These are phyloP conservation scores for Sarocladium kiliense DNA, from an alignment of 2,329 filamentous ascomycete species.

Conservation along the genomic window DNA sequence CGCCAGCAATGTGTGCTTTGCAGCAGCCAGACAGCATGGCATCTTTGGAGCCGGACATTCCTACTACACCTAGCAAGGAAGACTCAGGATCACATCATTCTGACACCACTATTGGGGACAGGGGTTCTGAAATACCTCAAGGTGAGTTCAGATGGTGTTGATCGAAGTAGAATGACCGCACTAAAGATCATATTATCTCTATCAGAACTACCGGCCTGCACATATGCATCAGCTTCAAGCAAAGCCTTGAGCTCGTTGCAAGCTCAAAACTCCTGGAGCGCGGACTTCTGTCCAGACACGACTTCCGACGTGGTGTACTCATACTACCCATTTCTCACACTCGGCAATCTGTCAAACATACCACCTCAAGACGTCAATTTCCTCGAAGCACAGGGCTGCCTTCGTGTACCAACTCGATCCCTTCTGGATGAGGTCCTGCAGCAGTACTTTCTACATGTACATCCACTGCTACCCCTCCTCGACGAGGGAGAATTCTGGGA, in stretches of 20 bases:
- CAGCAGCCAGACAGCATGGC: too few relatives aligned
- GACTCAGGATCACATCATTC: too few relatives aligned
- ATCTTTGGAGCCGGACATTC: too few relatives aligned
- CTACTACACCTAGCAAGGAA: too few relatives aligned
- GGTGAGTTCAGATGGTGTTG: too few relatives aligned
- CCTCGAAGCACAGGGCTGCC: conserved; percentile 38
- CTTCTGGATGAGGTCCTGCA: conserved; percentile 41
- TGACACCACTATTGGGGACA: too few relatives aligned
- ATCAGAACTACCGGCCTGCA: too few relatives aligned
- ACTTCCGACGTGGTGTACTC: conserved; percentile 32
- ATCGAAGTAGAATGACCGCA: too few relatives aligned
- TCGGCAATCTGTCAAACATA: conserved; percentile 27
- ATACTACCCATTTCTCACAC: conserved; percentile 36
- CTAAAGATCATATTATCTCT: too few relatives aligned
- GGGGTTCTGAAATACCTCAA: too few relatives aligned
- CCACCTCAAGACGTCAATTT: conserved; percentile 41
- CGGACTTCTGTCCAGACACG: background rate
- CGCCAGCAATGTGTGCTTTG: background rate
- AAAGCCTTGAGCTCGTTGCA: too few relatives aligned
- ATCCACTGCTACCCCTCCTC: conserved; percentile 37
- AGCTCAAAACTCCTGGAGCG: background rate
- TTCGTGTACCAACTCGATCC: conserved; percentile 34
- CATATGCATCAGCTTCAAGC: too few relatives aligned
- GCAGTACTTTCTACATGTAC: conserved; percentile 41
- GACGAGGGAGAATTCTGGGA: conserved; percentile 33